Evolutionary conservation across 352 stramenopile species (phyloP).

Genomic region (Globisporangium barbulae): DNA sequence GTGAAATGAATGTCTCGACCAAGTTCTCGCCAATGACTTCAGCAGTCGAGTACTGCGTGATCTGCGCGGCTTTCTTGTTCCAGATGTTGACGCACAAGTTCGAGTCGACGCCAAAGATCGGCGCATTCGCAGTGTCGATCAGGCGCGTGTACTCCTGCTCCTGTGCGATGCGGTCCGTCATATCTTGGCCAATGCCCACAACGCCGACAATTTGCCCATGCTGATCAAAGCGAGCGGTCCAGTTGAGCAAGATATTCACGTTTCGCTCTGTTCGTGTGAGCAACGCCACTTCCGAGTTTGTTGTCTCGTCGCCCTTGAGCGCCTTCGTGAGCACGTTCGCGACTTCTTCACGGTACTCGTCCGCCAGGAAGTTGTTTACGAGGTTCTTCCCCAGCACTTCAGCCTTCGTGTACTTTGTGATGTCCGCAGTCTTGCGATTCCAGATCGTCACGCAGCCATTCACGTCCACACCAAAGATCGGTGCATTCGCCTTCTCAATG

Average conservation of each 20-base stretch:
- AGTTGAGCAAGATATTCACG: conserved; percentile 71
- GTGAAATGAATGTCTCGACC: conserved; percentile 83
- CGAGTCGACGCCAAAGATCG: conserved; percentile 90
- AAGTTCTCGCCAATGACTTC: conserved; percentile 83
- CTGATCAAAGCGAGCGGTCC: conserved; percentile 60
- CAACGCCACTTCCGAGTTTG: conserved; percentile 83
- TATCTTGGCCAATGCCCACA: conserved; percentile 84
- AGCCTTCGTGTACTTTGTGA: conserved; percentile 42
- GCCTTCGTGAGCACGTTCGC: conserved; percentile 54
- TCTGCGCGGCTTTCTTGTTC: conserved; percentile 90
- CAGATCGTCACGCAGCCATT: conserved; percentile 56
- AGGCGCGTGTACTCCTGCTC: conserved; percentile 86
- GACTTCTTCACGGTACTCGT: conserved; percentile 50
- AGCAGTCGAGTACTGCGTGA: conserved; percentile 77
- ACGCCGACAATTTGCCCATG: conserved; percentile 80
- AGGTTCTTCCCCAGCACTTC: conserved; percentile 48
- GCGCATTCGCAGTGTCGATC: conserved; percentile 90
- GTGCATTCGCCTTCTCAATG: conserved; percentile 64
- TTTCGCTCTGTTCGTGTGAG: conserved; percentile 62
- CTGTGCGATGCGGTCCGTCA: conserved; percentile 83
- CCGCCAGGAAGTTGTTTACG: conserved; percentile 52
- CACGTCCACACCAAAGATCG: conserved; percentile 67
- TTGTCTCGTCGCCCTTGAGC: conserved; percentile 58
- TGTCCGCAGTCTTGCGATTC: conserved; percentile 49
- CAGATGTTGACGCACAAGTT: conserved; percentile 89